Base-by-base conservation (phyloP, 2,329 filamentous ascomycete species). In the Aureobasidium sp. region DNA sequence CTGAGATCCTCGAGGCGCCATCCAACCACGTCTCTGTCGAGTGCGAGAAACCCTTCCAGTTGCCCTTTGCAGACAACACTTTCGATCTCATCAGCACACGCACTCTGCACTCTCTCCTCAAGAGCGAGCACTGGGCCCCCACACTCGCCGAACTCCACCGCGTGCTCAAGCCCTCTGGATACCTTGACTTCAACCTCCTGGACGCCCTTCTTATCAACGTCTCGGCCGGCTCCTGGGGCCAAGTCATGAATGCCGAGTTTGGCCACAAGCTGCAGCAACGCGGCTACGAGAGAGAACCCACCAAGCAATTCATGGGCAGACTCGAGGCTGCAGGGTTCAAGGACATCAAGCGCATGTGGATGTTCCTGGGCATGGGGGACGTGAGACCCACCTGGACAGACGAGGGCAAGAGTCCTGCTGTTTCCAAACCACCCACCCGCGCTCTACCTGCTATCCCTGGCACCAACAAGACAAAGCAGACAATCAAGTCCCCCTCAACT, bases 31-130 rank as follows among this genome's bases (percentile, higher is more conserved):
- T 86, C 2, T 90, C 97, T 2, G 82, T 89, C 42, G 22, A 44
- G 22, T 17, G 55, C 4, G 52, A 57, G 29, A 84, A 86, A 56
- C 80, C 96, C 14, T 91, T 87, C 75, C 85, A 84, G 64, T 83
- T 99, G 1, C 94, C 94, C 0, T 99, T 97, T 76, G 84, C 86
- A 8, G 85, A 90, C 70, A 85, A 87, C 67, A 87, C 92, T 72
- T 99, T 99, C 70, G 93, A 97, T 70, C 85, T 97, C 66, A 85
- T 99, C 70, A 96, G 90, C 2, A 91, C 92, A 1, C 88, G 93
- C 39, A 90, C 92, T 62, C 82, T 99, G 52, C 90, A 96, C 75
- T 85, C 87, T 59, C 82, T 95, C 42, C 84, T 99, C 69, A 94
- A 93, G 73, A 81, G 79, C 2, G 91, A 97, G 70, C 93, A 97